These are phyloP conservation scores for Tetrahymena elliotti DNA, from an alignment of 73 alveolate genomes.

Conservation along the genomic window DNA sequence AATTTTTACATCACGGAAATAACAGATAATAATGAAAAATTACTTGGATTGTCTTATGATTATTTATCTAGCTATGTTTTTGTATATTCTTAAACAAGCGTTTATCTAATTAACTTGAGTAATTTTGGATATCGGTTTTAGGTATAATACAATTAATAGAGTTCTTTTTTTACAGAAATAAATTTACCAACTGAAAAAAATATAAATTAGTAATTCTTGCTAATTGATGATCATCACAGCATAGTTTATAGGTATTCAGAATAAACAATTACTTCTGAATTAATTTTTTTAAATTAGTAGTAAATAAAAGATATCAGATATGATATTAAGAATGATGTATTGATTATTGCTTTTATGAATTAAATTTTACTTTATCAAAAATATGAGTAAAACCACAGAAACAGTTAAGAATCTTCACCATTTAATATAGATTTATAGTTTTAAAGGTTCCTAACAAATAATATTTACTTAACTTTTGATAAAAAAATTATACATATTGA, in stretches of 20 bases:
- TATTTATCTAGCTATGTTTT: not conserved
- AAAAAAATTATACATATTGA: not conserved
- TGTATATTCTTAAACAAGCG: not conserved
- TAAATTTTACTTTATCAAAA: not conserved
- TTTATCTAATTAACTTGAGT: not conserved
- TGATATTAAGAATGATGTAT: not conserved
- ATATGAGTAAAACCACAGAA: not conserved
- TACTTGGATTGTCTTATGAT: not conserved
- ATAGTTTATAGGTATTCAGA: not conserved
- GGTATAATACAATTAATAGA: not conserved
- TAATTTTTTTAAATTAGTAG: not conserved
- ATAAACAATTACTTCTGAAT: not conserved
- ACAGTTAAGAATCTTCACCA: not conserved
- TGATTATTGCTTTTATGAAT: not conserved
- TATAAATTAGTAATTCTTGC: not conserved
- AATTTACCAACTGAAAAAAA: not conserved
- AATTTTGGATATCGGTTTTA: not conserved
- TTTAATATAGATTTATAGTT: not conserved
- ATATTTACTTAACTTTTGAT: not conserved
- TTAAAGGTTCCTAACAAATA: not conserved
- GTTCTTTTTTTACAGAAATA: not conserved
- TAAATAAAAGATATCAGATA: not conserved
- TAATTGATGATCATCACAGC: not conserved
- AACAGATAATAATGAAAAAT: not conserved
- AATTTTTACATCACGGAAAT: not conserved